Conservation (phyloP, 116 monocot genomes). For the Cymodocea nodosa region DNA sequence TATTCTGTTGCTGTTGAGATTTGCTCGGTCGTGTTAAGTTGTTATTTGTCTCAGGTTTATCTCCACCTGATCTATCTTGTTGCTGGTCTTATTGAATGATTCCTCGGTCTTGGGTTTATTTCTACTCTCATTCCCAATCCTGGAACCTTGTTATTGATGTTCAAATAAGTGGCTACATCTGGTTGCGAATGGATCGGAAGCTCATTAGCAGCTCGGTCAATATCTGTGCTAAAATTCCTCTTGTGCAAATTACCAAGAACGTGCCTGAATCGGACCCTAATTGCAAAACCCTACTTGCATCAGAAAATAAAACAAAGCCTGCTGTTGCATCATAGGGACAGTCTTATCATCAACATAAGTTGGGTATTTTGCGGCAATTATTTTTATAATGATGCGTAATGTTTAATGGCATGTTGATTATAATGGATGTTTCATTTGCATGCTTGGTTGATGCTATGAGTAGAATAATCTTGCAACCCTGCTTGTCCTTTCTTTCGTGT, state of each 20-base stretch:
- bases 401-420: no score
- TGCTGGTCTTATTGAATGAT: no score
- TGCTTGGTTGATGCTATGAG: no score
- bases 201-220: constrained; percentile 89
- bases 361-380: constrained; percentile 59
- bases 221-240: constrained; percentile 67
- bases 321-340: constrained; percentile 91
- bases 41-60: no score
- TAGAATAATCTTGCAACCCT: no score
- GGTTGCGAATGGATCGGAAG: constrained; percentile 89
- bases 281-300: constrained; percentile 24
- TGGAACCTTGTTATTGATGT: constrained; percentile 89
- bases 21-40: no score
- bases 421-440: no score
- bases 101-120: no score
- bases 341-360: constrained; percentile 82
- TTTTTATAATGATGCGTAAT: no score
- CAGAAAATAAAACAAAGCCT: constrained; percentile 27
- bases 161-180: constrained; percentile 92
- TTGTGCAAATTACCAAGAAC: constrained; percentile 92
- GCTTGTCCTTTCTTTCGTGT: no score
- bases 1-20: no score
- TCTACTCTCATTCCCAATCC: constrained; percentile 87
- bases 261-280: constrained; percentile 93
- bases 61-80: no score